Base-by-base conservation (phyloP, 345 rosid genomes). In the thale cress (Arabidopsis thaliana) region DNA sequence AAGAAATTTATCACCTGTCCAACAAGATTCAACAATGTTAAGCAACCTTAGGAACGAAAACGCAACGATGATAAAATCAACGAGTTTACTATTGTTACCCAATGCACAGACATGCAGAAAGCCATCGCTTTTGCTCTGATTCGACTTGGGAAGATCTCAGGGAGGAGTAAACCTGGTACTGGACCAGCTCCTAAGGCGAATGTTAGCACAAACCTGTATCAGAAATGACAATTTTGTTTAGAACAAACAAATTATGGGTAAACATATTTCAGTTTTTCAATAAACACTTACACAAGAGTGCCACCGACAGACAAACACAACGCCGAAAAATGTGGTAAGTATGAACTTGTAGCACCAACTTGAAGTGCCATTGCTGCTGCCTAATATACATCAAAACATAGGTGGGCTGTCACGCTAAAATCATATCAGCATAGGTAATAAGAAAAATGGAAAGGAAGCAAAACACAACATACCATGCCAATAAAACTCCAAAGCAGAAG, bases 121-220 rank as follows among this genome's bases (percentile, higher is more conserved):
- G 98, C 98, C 97, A 92, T 89, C 78, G 99, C 98, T 82, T 87
- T 95, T 36, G 98, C 99, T 75, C 99, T 83, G 40, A 95, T 95
- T 63, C 94, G 91, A 81, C 85, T 82, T 33, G 97, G 87, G 72
- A 95, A 92, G 49, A 95, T 95, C 72, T 95, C 99, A 63, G 99
- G 97, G 11, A 95, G 88, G 73, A 95, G 98, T 55, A 95, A 89
- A 82, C 91, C 82, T 22, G 99, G 98, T 75, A 95, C 98, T 55
- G 98, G 99, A 67, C 99, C 99, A 79, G 98, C 99, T 85, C 99
- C 99, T 20, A 90, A 32, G 30, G 99, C 88, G 82, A 95, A 95
- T 56, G 98, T 82, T 24, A 95, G 80, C 72, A 95, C 99, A 76
- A 89, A 92, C 91, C 99, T 95, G 88, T 53, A 83, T 53, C 8